Base-by-base conservation (phyloP, 2,329 filamentous ascomycete genomes). In the Aspergillus aculeatus region DNA sequence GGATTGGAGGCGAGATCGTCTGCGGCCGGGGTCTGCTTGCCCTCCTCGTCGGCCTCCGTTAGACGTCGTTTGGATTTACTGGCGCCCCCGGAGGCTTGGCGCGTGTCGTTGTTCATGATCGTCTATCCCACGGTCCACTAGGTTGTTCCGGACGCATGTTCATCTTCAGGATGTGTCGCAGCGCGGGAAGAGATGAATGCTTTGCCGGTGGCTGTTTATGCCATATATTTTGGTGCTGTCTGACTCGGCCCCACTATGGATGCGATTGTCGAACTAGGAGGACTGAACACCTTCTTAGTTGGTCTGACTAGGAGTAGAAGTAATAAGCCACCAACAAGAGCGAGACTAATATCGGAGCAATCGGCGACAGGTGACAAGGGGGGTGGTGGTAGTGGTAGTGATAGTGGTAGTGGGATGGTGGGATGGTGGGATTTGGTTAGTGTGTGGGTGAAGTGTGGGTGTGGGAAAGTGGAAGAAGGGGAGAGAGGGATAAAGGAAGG, bases 71-170 rank as follows among this genome's bases (percentile, higher is more conserved):
- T 75, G 31, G 69, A 63, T 64, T 66, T 73, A 58, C 67, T 66
- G 66, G 60, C 68, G 41, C 65, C 64, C 56, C 70, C 66, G 47
- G 71, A 59, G 57, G 63, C 63, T 70, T 72, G 71, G 63, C 71
- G 73, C 55, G 66, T 63, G 54, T 73, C 70, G 61, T 65, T 69
- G 64, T 65, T 72, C 71, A 74, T 75, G 62, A 60, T 73, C 62
- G 64, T 64, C 62, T 63, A 60, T 63, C 61, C 66, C 60, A 64
- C 64, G 62, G 66, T 67, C 64, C 66, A 68, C 66, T 65, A 62
- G 56, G 61, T 58, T 61, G 61, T 57, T 64, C 64, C 56, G 60
- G 61, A 63, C 64, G 65, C 72, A 73, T 69, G 64, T 67, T 71
- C 67, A 67, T 68, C 60, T 66, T 69, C 64, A 53, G 64, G 61